Percentiles rank a stretch among this genome's conserved stretches.
These are phyloP conservation scores for Lactarius pseudohatsudake DNA, from an alignment of 768 basidiomycete species.

Conservation along the genomic window DNA sequence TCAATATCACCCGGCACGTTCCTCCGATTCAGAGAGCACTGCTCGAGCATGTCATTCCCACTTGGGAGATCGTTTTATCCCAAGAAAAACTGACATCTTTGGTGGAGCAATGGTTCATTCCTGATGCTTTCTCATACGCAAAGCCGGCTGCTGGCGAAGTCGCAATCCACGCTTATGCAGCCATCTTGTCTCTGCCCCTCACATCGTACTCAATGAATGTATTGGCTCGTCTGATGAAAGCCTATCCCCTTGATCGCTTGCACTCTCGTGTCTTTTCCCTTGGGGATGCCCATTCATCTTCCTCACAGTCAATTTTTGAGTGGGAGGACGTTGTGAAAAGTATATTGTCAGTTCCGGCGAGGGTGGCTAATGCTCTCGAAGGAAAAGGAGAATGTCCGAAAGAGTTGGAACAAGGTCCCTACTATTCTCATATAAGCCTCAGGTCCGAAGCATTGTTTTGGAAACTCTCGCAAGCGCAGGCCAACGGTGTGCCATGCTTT, in stretches of 20 bases:
- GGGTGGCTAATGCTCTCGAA: conserved; percentile 69
- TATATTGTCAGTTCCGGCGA: conserved; percentile 66
- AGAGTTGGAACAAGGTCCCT: conserved; percentile 54
- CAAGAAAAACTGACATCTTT: conserved; percentile 48
- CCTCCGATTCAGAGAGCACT: conserved; percentile 65
- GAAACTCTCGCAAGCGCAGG: conserved; percentile 40
- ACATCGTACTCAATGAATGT: conserved; percentile 50
- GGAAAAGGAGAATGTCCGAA: conserved; percentile 44
- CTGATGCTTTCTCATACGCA: conserved; percentile 56
- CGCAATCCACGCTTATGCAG: conserved; percentile 61
- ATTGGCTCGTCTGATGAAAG: conserved; percentile 51
- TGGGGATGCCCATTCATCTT: conserved; percentile 23
- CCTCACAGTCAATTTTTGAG: conserved; percentile 36
- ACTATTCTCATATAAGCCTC: conserved; percentile 52
- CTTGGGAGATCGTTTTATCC: conserved; percentile 61
- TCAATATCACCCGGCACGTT: conserved; percentile 41
- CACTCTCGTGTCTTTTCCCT: conserved; percentile 51
- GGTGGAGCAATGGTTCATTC: conserved; percentile 72
- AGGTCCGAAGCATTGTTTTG: conserved; percentile 54
- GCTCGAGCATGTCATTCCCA: conserved; percentile 62
- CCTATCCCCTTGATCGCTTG: conserved; percentile 71
- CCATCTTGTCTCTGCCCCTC: conserved; percentile 53
- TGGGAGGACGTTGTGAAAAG: conserved; percentile 82
- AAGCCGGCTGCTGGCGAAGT: conserved; percentile 51
- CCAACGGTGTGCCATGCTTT: conserved; percentile 43